phyloP scores from a whole-genome alignment of 1,139 yeast species.

The Kurtzmaniella quercitrusa region DNA sequence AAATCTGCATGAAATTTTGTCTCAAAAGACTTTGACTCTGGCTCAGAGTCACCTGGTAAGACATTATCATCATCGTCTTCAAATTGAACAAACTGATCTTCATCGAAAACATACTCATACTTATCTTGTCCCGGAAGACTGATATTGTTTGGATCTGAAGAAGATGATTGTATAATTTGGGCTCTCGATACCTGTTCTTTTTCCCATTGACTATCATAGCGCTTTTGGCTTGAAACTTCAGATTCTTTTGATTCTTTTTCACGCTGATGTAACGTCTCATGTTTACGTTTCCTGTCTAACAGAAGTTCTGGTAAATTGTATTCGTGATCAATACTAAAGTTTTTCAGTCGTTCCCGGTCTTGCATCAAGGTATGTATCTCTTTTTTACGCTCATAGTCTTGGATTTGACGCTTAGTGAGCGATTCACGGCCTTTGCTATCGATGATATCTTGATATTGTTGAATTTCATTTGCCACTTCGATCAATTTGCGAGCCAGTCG shows the following conservation, averaged over 20 bases:
- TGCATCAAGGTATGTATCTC: constrained; percentile 32
- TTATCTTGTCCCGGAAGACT: constrained; percentile 44
- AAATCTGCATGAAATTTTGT: constrained; percentile 33
- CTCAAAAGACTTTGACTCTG: constrained; percentile 23
- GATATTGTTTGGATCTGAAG: constrained; percentile 38
- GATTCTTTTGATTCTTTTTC: constrained; percentile 16
- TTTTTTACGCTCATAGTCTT: constrained; percentile 49
- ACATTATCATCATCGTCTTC: constrained; percentile 42
- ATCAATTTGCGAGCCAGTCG: constrained; percentile 20
- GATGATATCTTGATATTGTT: constrained; percentile 44
- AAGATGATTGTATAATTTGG: constrained; percentile 12
- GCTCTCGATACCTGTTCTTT: constrained; percentile 56
- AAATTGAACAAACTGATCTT: constrained; percentile 68
- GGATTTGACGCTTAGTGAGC: constrained; percentile 41
- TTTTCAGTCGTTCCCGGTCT: constrained; percentile 34
- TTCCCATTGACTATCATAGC: constrained; percentile 60
- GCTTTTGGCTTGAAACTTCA: constrained; percentile 12
- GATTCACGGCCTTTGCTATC: constrained; percentile 45
- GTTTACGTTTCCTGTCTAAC: constrained; percentile 46
- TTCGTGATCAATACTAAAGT: constrained; percentile 20
- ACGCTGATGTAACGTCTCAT: constrained; percentile 27
- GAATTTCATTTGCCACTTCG: constrained; percentile 35
- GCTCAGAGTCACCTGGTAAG: constrained; percentile 16
- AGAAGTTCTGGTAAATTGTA: constrained; percentile 54
- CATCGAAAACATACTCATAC: constrained; percentile 84